Base-by-base conservation (phyloP, 495 filamentous ascomycete genomes). In the Pseudoneurospora amorphoporcata region DNA sequence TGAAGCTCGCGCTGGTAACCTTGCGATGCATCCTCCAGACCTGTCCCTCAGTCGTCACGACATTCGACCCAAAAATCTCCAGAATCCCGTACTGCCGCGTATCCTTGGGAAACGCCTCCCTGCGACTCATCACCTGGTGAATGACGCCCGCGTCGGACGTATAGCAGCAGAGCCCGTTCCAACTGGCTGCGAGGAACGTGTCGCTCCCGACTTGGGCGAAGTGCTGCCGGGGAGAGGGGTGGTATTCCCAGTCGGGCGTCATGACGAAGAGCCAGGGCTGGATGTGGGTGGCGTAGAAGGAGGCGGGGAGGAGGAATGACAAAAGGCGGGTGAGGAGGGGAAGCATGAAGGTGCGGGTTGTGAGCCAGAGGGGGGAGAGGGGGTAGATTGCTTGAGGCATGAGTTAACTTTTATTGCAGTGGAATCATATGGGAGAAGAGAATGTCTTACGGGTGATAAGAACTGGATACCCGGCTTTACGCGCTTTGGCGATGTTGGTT, bases 91-190 rank as follows among this genome's bases (percentile, higher is more conserved):
- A 92, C 45, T 84, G 73, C 47, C 87, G 80, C 3, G 86, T 81
- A 29, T 89, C 87, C 77, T 93, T 93, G 35, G 89, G 89, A 75
- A 92, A 92, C 68, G 88, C 87, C 77, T 88, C 89, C 43, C 88
- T 85, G 42, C 88, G 80, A 5, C 83, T 81, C 1, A 87, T 87
- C 39, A 93, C 82, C 76, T 90, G 86, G 70, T 82, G 82, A 70
- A 92, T 87, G 14, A 85, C 84, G 39, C 88, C 87, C 37, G 91
- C 83, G 77, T 86, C 85, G 32, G 86, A 84, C 0, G 86, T 86
- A 65, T 82, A 87, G 41, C 89, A 71, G 32, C 82, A 73, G 19
- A 86, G 79, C 17, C 71, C 75, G 10, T 77, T 78, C 1, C 90
- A 88, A 1, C 85, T 81, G 3, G 88, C 88, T 39, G 85, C 76